phyloP scores from a whole-genome alignment of 345 rosid species.

The Draba incana region DNA sequence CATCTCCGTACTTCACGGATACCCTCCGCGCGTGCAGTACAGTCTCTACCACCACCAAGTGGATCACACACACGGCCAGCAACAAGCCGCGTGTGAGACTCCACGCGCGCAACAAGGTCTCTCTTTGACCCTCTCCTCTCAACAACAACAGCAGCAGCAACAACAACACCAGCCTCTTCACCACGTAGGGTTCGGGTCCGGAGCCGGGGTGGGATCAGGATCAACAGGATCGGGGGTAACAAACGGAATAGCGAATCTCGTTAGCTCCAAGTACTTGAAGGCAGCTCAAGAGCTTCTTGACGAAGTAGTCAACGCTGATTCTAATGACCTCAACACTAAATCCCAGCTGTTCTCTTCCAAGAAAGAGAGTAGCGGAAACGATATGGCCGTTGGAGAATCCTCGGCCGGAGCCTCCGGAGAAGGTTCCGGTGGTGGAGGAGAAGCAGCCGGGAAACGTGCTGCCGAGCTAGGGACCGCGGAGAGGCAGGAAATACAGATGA shows the following conservation, averaged over 20 bases:
- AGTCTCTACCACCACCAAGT: conserved; percentile 63
- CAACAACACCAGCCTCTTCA: conserved; percentile 36
- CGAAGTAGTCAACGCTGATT: conserved; percentile 85
- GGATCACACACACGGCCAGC: conserved; percentile 42
- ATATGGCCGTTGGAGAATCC: conserved; percentile 59
- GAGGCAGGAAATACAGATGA: conserved; percentile 98
- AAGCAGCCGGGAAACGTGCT: conserved; percentile 51
- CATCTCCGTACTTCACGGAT: conserved; percentile 72
- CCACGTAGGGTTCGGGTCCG: conserved; percentile 55
- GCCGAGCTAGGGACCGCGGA: conserved; percentile 77
- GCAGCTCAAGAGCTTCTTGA: conserved; percentile 94
- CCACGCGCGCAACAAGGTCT: conserved; percentile 84
- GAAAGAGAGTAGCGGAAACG: conserved; percentile 48
- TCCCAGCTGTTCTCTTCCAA: conserved; percentile 43
- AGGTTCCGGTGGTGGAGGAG: conserved; percentile 51
- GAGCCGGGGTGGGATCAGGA: conserved; percentile 55
- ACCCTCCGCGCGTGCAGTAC: conserved; percentile 74
- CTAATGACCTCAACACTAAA: conserved; percentile 39
- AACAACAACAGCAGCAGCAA: conserved; percentile 69
- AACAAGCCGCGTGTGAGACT: conserved; percentile 59
- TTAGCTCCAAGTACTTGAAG: conserved; percentile 92
- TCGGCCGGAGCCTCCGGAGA: conserved; percentile 49
- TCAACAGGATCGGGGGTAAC: conserved; percentile 81
- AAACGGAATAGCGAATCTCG: conserved; percentile 68
- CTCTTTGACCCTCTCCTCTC: conserved; percentile 86